Base-by-base conservation (phyloP, 169 alveolate genomes). In the Plasmodium adleri region DNA sequence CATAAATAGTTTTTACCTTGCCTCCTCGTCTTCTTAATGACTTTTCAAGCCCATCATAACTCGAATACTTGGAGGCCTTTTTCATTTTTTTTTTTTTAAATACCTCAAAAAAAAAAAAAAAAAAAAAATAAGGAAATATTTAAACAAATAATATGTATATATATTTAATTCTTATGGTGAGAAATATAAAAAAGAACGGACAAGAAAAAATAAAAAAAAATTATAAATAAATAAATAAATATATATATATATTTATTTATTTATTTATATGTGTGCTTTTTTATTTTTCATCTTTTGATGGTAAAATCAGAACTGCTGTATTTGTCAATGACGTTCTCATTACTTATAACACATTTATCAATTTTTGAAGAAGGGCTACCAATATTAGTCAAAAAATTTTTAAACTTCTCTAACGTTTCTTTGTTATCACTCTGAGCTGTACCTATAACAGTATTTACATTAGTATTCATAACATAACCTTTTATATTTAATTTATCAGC, bases 361-460 rank as follows among this genome's bases (percentile, higher is more conserved):
- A 93, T 92, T 75, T 86, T 89, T 1, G 96, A 93, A 8, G 92
- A 92, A 0, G 96, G 96, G 39, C 95, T 92, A 5, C 96, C 96
- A 20, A 91, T 87, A 60, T 75, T 67, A 49, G 88, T 89, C 20
- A 93, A 80, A 52, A 93, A 93, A 32, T 91, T 92, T 28, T 73
- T 89, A 73, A 93, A 93, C 20, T 60, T 45, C 12, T 91, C 85
- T 76, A 93, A 70, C 5, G 88, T 50, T 52, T 88, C 91, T 71
- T 56, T 89, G 45, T 60, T 85, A 17, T 47, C 45, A 20, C 94
- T 73, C 64, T 93, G 93, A 0, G 95, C 94, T 28, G 52, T 92
- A 20, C 95, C 96, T 26, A 76, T 28, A 4, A 94, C 96, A 47
- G 95, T 92, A 47, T 94, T 94, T 52, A 88, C 92, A 13, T 75